Evolutionary conservation across 2,329 filamentous ascomycete species (phyloP).

Genomic region (Hypocreales sp.): DNA sequence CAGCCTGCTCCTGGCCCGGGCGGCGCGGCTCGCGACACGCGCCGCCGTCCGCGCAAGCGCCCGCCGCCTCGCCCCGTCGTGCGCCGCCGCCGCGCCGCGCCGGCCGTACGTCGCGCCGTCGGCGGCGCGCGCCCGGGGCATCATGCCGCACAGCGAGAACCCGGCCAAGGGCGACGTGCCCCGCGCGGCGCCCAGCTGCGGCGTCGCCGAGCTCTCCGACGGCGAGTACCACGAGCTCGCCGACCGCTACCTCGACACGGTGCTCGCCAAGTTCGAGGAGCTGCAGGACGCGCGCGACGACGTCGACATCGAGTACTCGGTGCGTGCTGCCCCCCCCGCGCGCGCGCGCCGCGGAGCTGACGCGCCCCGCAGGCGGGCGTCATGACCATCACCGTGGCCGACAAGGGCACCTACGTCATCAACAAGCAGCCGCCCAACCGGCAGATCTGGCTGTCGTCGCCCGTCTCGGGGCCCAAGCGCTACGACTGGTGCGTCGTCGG

Average conservation of each 20-base stretch:
- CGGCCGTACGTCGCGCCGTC: conserved; percentile 17
- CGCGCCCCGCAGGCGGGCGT: conserved; percentile 55
- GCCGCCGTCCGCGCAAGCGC: conserved; percentile 8
- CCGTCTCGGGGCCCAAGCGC: conserved; percentile 79
- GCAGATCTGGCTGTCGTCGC: conserved; percentile 92
- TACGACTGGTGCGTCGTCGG: conserved; percentile 74
- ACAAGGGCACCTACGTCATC: conserved; percentile 72
- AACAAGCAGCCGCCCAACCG: conserved; percentile 99
- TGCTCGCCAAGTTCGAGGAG: conserved; percentile 50
- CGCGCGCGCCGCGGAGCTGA: conserved; percentile 1
- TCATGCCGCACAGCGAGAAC: conserved; percentile 43
- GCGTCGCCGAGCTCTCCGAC: conserved; percentile 48
- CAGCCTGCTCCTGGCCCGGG: too few relatives aligned
- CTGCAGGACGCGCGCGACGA: conserved; percentile 58
- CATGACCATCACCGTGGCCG: conserved; percentile 55
- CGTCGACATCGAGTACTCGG: conserved; percentile 79
- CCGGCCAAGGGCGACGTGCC: conserved; percentile 29
- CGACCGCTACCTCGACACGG: conserved; percentile 53
- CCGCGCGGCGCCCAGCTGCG: conserved; percentile 21
- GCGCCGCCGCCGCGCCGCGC: conserved; percentile 4
- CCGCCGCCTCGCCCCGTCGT: conserved; percentile 3
- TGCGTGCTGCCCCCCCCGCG: conserved; percentile 29
- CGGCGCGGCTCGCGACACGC: too few relatives aligned
- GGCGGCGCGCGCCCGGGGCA: conserved; percentile 24
- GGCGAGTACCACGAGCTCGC: conserved; percentile 63